phyloP scores from a whole-genome alignment of 305 asterid species.

The Rubia balearica region DNA sequence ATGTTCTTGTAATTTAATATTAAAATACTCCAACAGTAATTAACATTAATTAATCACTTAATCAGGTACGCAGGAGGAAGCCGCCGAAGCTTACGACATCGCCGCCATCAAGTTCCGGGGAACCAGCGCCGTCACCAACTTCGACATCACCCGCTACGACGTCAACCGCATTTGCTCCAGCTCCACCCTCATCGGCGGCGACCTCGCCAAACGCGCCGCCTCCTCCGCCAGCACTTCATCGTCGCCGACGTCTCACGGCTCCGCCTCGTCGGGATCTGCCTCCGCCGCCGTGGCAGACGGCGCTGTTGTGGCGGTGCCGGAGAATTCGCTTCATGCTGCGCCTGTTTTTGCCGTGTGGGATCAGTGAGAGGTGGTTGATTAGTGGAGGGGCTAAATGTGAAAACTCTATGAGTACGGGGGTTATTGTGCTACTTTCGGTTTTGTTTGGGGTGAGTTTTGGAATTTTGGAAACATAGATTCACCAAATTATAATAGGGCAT shows the following conservation, averaged over 20 bases:
- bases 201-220: constrained; percentile 56
- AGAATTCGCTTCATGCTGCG: constrained; percentile 22
- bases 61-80: constrained; percentile 84
- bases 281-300: constrained; percentile 32
- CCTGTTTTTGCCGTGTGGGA: constrained; percentile 65
- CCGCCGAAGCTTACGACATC: constrained; percentile 82
- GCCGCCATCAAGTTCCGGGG: constrained; percentile 83
- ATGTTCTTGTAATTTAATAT: no score
- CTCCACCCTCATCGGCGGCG: constrained; percentile 61
- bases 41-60: not conserved
- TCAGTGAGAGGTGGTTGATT: constrained; percentile 23
- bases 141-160: constrained; percentile 62
- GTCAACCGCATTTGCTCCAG: constrained; percentile 69
- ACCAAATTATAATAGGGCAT: not conserved
- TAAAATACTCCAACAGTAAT: no score
- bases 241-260: constrained; percentile 13
- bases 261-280: not conserved
- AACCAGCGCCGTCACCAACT: constrained; percentile 73
- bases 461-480: not conserved
- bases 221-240: constrained; percentile 32
- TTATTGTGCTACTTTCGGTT: not conserved
- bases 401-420: no score
- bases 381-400: no score
- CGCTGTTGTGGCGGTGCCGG: constrained; percentile 12
- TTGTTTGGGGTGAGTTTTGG: not conserved